These are phyloP conservation scores for Gloeopeniophorella convolvens DNA, from an alignment of 768 basidiomycete genomes.

Conservation along the genomic window DNA sequence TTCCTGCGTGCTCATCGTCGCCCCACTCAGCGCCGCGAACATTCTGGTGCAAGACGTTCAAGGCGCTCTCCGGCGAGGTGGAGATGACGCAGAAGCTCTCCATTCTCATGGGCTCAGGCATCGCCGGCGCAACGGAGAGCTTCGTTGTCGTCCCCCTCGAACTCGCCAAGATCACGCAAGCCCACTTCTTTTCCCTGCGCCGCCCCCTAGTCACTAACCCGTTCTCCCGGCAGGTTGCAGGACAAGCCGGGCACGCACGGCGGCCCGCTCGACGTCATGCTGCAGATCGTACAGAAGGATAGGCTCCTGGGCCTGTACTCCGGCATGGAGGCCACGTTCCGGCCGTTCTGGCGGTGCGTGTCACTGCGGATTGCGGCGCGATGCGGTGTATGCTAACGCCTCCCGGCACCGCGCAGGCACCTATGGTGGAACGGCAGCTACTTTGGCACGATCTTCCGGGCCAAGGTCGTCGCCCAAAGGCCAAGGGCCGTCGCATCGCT, in stretches of 20 bases:
- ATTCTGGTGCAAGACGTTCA: slow-evolving; percentile 91
- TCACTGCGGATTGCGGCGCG: too few relatives aligned
- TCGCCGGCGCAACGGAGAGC: slow-evolving; percentile 93
- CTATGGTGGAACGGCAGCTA: too few relatives aligned
- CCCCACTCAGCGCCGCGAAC: too few relatives aligned
- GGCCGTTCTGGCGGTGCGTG: slow-evolving; percentile 76
- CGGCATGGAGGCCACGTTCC: slow-evolving; percentile 96
- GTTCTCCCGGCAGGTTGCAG: slow-evolving; percentile 53
- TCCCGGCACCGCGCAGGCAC: too few relatives aligned
- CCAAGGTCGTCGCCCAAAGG: slow-evolving; percentile 75
- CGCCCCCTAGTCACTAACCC: neutral
- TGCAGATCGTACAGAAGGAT: slow-evolving; percentile 66
- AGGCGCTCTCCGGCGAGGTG: slow-evolving; percentile 47
- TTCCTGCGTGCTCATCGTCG: too few relatives aligned
- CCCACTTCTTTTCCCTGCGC: neutral
- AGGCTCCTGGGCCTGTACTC: slow-evolving; percentile 86
- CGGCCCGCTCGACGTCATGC: slow-evolving; percentile 89
- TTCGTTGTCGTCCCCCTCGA: slow-evolving; percentile 97
- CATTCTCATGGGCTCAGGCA: slow-evolving; percentile 84
- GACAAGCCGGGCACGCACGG: slow-evolving; percentile 88
- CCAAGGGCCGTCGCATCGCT: slow-evolving; percentile 49
- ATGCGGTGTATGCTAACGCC: too few relatives aligned
- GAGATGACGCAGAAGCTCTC: slow-evolving; percentile 91
- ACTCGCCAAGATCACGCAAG: slow-evolving; percentile 80
- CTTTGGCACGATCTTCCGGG: too few relatives aligned